Evolutionary conservation across 2,329 filamentous ascomycete genomes (phyloP), one percentile per base, ranked within the genome.

Genomic region (Alternaria sp.): DNA sequence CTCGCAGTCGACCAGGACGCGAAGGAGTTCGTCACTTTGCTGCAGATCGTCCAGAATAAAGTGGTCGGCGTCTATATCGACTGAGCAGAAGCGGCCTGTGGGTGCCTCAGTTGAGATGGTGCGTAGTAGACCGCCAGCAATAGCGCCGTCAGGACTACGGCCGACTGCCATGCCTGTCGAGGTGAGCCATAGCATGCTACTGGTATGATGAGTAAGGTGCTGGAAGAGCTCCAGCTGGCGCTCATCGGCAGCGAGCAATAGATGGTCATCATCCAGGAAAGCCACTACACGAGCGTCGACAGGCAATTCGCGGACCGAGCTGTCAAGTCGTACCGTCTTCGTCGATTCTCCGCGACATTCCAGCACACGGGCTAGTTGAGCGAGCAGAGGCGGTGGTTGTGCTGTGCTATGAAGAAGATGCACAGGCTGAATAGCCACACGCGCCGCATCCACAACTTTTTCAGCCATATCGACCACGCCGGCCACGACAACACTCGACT

Each of bases 101-200:
- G 64, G 62, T 9, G 62, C 61, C 49, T 69, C 68, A 19, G 60
- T 61, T 3, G n/a, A 13, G 6, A 69, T 23, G 9, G 45, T 60
- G 15, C 69, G 67, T 12, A 71, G 40, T 6, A 71, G 57, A 9
- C 69, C 69, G 15, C 32, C 32, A 36, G 32, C 32, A 1, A 36
- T n/a, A 36, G 32, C 32, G 32, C 32, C 32, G 32, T 36, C 1
- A 1, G 32, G 32, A 36, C 32, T 36, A 36, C 15, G 32, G 13
- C 32, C 32, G 8, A 36, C 32, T 36, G 32, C 32, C 32, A 36
- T 36, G 15, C 32, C 32, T 1, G 32, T 36, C 32, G 32, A 36
- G 32, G 64, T 70, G 21, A 70, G 52, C 56, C 55, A 63, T 21
- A 68, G 25, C 59, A 73, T 40, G 21, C 60, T 66, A 11, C 55